Conservation (phyloP, 1,284 basidiomycete genomes). For the Chalciporus sp. region DNA sequence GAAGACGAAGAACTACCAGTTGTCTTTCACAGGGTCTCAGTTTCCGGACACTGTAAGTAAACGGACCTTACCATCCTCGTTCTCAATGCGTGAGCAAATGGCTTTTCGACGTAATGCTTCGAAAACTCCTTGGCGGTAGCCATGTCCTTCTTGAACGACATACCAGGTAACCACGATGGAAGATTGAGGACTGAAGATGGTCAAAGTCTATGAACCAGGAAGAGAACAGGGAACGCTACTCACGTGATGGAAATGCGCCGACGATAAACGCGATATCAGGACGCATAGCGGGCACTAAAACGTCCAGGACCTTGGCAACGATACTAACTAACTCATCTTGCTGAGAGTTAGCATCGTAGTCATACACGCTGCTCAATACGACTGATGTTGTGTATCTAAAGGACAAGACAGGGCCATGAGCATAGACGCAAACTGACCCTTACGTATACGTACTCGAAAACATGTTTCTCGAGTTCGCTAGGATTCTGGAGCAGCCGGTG, state of each 20-base stretch:
- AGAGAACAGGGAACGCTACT: neutral
- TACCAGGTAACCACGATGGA: slow-evolving; percentile 17
- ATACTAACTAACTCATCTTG: neutral
- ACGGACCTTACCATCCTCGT: no score
- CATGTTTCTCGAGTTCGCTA: neutral
- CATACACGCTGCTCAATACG: no score
- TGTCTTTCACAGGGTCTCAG: neutral
- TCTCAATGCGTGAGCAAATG: no score
- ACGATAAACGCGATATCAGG: neutral
- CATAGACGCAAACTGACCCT: no score
- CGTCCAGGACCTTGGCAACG: neutral
- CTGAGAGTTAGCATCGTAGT: neutral
- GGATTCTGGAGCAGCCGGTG: slow-evolving; percentile 1
- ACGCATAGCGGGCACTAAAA: neutral
- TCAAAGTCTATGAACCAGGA: no score
- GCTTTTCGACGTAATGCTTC: no score
- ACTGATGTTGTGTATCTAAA: no score
- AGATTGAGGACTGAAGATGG: slow-evolving; percentile 2
- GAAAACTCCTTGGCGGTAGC: no score
- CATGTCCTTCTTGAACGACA: slow-evolving; percentile 3
- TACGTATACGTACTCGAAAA: no score
- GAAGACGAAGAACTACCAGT: neutral
- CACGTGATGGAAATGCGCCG: slow-evolving; percentile 1
- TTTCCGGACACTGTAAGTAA: no score
- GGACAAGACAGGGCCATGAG: no score